A percentile compares a stretch with the other conserved stretches of the same genome.
Evolutionary conservation across 2,329 filamentous ascomycete species (phyloP).

Genomic region (Phaeosphaeria sp.): DNA sequence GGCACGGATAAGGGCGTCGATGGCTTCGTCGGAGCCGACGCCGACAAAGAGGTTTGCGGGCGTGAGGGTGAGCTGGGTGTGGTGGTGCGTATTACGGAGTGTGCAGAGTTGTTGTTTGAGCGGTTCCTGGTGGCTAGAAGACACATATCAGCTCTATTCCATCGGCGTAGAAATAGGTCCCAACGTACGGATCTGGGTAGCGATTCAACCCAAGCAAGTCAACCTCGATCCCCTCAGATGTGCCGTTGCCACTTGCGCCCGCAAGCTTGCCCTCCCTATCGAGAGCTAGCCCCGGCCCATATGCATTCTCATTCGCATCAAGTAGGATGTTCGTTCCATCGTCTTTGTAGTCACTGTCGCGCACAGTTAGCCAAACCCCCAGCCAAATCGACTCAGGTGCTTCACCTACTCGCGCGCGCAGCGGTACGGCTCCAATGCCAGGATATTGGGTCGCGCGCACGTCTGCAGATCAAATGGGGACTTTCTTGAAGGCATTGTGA

Average conservation of each 20-base stretch:
- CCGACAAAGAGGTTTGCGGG: slow-evolving; percentile 92
- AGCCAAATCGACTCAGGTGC: slow-evolving; percentile 14
- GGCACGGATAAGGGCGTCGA: slow-evolving; percentile 89
- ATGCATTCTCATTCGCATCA: slow-evolving; percentile 98
- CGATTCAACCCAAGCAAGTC: slow-evolving; percentile 86
- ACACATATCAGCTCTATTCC: background rate
- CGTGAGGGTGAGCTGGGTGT: slow-evolving; percentile 74
- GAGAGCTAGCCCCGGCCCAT: slow-evolving; percentile 76
- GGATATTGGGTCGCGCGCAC: slow-evolving; percentile 60
- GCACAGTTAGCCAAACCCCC: slow-evolving; percentile 16
- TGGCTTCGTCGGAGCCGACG: slow-evolving; percentile 95
- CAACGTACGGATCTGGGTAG: slow-evolving; percentile 81
- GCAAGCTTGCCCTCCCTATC: slow-evolving; percentile 56
- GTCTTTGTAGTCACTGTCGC: slow-evolving; percentile 91
- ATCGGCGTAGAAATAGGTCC: too few species aligned
- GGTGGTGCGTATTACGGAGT: slow-evolving; percentile 83
- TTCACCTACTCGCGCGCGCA: slow-evolving; percentile 60
- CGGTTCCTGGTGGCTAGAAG: slow-evolving; percentile 73
- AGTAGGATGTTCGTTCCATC: slow-evolving; percentile 94
- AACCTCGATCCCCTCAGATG: slow-evolving; percentile 62
- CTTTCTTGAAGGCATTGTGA: slow-evolving; percentile 32
- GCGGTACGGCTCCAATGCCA: slow-evolving; percentile 60
- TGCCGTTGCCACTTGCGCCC: slow-evolving; percentile 49
- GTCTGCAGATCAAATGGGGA: slow-evolving; percentile 56
- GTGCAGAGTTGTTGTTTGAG: slow-evolving; percentile 87